Percentiles rank a stretch among this genome's conserved stretches.
Conservation (phyloP, 345 rosid genomes). For the Populus davidiana region DNA sequence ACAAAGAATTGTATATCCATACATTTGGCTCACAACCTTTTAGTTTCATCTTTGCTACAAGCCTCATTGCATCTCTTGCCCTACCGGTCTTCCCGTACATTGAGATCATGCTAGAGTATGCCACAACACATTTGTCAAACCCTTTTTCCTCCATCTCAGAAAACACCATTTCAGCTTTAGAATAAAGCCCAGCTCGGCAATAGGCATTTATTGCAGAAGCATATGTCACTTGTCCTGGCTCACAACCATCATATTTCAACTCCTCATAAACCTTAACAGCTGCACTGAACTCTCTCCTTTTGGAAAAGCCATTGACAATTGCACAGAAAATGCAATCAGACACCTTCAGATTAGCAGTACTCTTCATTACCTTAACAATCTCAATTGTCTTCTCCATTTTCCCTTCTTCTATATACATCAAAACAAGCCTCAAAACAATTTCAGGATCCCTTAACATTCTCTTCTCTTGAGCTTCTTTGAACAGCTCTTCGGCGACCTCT, state of each 20-base stretch:
- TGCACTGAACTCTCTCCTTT: conserved; percentile 54
- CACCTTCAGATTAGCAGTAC: conserved; percentile 36
- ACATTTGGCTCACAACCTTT: conserved; percentile 71
- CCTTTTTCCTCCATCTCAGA: conserved; percentile 68
- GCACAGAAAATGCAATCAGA: conserved; percentile 79
- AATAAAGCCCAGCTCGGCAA: conserved; percentile 48
- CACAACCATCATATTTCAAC: conserved; percentile 45
- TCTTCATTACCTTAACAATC: conserved; percentile 55
- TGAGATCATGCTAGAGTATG: conserved; percentile 70
- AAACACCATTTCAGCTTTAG: conserved; percentile 59
- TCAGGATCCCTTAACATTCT: conserved; percentile 60
- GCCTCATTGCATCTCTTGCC: conserved; percentile 59
- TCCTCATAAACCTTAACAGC: conserved; percentile 52
- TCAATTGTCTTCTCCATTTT: conserved; percentile 54
- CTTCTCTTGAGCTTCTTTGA: conserved; percentile 58
- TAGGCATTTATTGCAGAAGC: conserved; percentile 69
- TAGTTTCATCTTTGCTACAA: conserved; percentile 74
- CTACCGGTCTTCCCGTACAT: conserved; percentile 75
- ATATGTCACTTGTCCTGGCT: conserved; percentile 87
- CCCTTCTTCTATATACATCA: conserved; percentile 67
- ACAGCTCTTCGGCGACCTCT: conserved; percentile 45
- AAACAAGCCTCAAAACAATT: conserved; percentile 60
- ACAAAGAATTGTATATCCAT: conserved; percentile 75
- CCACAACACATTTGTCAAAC: conserved; percentile 70
- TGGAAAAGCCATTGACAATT: conserved; percentile 63